Percentiles rank a stretch among this genome's conserved stretches.
Conservation (phyloP, 108 stramenopile species). For the Fragilaria radians region DNA sequence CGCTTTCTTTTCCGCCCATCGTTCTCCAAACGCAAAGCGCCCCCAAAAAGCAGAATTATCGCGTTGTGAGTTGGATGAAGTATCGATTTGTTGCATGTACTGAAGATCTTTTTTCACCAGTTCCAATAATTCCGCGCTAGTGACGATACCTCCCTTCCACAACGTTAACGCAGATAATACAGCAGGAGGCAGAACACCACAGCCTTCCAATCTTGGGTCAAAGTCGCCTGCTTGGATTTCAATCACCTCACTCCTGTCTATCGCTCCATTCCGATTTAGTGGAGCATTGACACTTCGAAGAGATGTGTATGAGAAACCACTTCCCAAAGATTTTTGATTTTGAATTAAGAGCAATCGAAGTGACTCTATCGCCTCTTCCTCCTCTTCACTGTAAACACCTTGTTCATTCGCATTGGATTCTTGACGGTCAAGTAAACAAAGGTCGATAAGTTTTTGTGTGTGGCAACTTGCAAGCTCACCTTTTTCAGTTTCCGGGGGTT, state of each 20-base stretch:
- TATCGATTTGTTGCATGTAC: constrained; percentile 45
- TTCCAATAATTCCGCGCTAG: constrained; percentile 76
- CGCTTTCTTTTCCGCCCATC: constrained; percentile 86
- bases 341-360: constrained; percentile 78
- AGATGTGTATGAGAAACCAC: constrained; percentile 3
- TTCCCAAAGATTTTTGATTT: no score
- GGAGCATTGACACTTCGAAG: constrained; percentile 9
- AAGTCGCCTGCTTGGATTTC: constrained; percentile 81
- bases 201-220: constrained; percentile 71
- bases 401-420: neutral
- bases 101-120: constrained; percentile 82
- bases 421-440: constrained; percentile 10
- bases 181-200: constrained; percentile 72
- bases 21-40: constrained; percentile 90
- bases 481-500: neutral
- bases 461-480: neutral
- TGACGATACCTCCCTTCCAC: constrained; percentile 75
- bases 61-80: constrained; percentile 48
- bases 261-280: constrained; percentile 5
- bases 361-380: constrained; percentile 81
- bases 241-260: constrained; percentile 28
- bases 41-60: constrained; percentile 89
- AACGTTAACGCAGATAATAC: constrained; percentile 75
- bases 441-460: neutral
- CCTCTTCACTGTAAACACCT: constrained; percentile 34